These are phyloP conservation scores for Apiotrichum gracile DNA, from an alignment of 1,284 basidiomycete genomes.

Conservation along the genomic window DNA sequence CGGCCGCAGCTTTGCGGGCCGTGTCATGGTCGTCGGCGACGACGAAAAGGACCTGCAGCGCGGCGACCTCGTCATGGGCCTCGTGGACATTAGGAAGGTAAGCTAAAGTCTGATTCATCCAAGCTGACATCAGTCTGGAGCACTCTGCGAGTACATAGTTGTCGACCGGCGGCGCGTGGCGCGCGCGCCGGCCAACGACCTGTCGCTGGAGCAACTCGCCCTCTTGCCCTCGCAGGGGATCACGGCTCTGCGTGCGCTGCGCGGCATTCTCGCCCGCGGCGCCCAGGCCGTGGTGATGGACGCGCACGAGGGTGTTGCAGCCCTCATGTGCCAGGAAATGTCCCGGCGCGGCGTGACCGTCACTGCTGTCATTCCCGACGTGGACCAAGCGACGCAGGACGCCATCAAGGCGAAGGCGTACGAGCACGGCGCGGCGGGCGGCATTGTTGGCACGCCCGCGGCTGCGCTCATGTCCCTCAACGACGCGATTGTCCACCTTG, in stretches of 20 bases:
- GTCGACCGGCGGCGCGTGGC: constrained; percentile 71
- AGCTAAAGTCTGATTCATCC: neutral
- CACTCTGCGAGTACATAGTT: constrained; percentile 73
- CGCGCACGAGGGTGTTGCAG: constrained; percentile 69
- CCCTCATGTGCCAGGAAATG: constrained; percentile 69
- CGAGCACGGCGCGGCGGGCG: constrained; percentile 40
- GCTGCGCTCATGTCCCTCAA: constrained; percentile 38
- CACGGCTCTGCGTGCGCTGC: constrained; percentile 67
- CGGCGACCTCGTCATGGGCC: constrained; percentile 76
- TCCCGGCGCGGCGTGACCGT: constrained; percentile 37
- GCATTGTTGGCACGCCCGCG: constrained; percentile 37
- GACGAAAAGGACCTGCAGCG: constrained; percentile 65
- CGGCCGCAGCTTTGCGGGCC: constrained; percentile 73
- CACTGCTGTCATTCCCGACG: constrained; percentile 39
- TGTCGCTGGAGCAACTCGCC: constrained; percentile 70
- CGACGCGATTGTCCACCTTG: constrained; percentile 58
- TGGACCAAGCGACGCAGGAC: constrained; percentile 20
- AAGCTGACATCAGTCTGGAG: constrained; percentile 61
- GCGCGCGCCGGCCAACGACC: constrained; percentile 53
- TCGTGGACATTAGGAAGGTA: constrained; percentile 57
- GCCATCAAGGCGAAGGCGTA: constrained; percentile 33
- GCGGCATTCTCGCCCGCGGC: constrained; percentile 49
- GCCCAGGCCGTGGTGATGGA: constrained; percentile 61
- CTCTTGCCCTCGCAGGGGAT: constrained; percentile 69
- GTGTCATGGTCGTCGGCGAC: constrained; percentile 70